Conservation (phyloP, 805 yeast genomes). For the Pichia membranifaciens region DNA sequence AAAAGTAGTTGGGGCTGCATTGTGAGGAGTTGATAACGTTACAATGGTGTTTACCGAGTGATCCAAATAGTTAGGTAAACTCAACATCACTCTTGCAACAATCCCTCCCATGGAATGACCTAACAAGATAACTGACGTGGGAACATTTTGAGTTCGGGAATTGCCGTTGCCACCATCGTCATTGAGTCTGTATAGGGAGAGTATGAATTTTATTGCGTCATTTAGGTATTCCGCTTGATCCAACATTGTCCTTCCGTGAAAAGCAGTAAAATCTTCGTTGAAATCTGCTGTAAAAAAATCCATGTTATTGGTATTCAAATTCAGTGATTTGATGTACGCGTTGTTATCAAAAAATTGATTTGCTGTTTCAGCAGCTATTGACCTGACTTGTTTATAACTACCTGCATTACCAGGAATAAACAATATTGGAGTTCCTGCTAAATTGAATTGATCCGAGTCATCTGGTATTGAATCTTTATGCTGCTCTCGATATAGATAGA, state of each 20-base stretch:
- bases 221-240: slow-evolving; percentile 93
- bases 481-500: slow-evolving; percentile 83
- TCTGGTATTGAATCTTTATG: slow-evolving; percentile 55
- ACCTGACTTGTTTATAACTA: slow-evolving; percentile 79
- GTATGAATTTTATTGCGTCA: slow-evolving; percentile 75
- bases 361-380: slow-evolving; percentile 82
- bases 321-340: slow-evolving; percentile 23
- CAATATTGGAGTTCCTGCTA: slow-evolving; percentile 77
- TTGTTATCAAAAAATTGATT: slow-evolving; percentile 40
- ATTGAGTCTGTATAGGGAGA: slow-evolving; percentile 52
- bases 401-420: slow-evolving; percentile 99
- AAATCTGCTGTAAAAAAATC: slow-evolving; percentile 92
- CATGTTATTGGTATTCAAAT: slow-evolving; percentile 39
- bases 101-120: slow-evolving; percentile 99
- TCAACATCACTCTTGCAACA: slow-evolving; percentile 79
- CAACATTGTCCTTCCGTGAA: slow-evolving; percentile 87
- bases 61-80: slow-evolving; percentile 66
- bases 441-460: slow-evolving; percentile 23
- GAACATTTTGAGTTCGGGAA: slow-evolving; percentile 13
- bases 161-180: slow-evolving; percentile 3
- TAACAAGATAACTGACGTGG: slow-evolving; percentile 63
- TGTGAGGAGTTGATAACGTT: slow-evolving; percentile 88
- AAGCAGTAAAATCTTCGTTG: slow-evolving; percentile 93
- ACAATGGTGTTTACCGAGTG: slow-evolving; percentile 76
- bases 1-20: slow-evolving; percentile 87